A percentile compares a stretch with the other conserved stretches of the same genome.
These are phyloP conservation scores for Solanum chiquidenum DNA, from an alignment of 257 asterid genomes.

Conservation along the genomic window DNA sequence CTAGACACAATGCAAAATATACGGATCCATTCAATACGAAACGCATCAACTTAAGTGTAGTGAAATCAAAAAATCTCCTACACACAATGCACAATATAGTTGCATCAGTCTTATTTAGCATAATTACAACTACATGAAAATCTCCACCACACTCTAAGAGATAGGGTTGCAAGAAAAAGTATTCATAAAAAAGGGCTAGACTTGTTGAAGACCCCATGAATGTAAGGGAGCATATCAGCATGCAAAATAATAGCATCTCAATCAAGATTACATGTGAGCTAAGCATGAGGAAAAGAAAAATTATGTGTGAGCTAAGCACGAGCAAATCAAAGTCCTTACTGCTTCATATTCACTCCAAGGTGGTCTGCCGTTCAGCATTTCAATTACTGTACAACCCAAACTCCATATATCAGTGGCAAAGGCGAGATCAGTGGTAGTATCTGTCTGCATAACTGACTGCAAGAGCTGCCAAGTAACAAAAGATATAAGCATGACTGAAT, in stretches of 20 bases:
- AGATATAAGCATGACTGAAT: slow-evolving; percentile 7
- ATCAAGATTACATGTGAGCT: not conserved
- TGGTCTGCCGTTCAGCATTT: slow-evolving; percentile 83
- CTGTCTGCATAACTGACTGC: slow-evolving; percentile 43
- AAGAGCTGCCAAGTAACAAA: slow-evolving; percentile 42
- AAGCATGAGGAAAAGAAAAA: not conserved
- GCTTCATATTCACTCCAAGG: slow-evolving; percentile 97
- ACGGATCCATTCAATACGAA: not conserved
- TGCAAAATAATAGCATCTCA: not conserved
- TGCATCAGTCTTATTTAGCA: not conserved
- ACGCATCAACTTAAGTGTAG: not conserved
- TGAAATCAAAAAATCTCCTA: not conserved
- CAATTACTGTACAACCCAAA: slow-evolving; percentile 84
- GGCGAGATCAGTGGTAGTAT: slow-evolving; percentile 46
- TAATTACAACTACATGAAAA: not conserved
- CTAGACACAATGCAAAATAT: not conserved
- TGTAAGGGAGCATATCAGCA: not conserved
- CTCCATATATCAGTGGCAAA: slow-evolving; percentile 90
- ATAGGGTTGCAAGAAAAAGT: not conserved
- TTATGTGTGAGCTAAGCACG: not conserved
- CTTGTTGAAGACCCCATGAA: not conserved
- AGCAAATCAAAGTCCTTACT: slow-evolving; percentile 19
- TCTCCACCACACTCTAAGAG: not conserved
- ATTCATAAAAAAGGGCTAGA: not conserved
- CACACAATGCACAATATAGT: not conserved